Conservation (phyloP, 495 filamentous ascomycete species). For the Trichoderma gamsii region DNA sequence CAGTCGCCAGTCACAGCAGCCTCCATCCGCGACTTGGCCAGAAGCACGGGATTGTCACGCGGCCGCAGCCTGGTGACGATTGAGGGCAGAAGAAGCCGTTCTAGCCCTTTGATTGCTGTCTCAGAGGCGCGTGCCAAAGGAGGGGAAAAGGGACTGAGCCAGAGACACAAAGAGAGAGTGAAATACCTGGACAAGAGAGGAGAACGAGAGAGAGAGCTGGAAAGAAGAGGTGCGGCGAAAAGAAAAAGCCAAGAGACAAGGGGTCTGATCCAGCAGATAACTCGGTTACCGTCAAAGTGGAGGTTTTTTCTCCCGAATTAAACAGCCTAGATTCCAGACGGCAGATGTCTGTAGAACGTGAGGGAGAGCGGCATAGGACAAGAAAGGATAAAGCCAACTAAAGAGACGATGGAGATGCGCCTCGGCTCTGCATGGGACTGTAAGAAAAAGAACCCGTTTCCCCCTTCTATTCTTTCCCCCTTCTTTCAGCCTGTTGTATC, state of each 20-base stretch:
- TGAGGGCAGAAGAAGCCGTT: not conserved
- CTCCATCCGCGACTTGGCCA: not conserved
- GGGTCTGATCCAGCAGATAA: not conserved
- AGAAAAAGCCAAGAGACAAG: not conserved
- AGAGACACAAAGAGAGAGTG: not conserved
- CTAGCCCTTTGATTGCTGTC: not conserved
- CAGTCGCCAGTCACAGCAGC: not conserved
- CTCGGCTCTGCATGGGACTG: conserved; percentile 4
- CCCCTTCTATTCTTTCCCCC: not conserved
- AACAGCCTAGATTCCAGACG: not conserved
- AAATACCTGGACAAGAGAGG: not conserved
- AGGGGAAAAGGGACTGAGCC: not conserved
- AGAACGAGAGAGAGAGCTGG: not conserved
- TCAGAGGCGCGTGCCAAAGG: not conserved
- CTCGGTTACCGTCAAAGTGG: not conserved
- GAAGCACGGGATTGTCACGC: not conserved
- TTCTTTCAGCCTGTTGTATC: not conserved
- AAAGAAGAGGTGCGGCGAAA: not conserved
- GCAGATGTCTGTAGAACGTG: conserved; percentile 1
- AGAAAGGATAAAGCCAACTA: not conserved
- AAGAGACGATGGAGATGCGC: not conserved
- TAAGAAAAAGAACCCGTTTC: not conserved
- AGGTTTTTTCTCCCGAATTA: not conserved
- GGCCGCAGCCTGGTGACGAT: conserved; percentile 6
- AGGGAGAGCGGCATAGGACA: not conserved